Evolutionary conservation across 345 rosid species (phyloP).

Genomic region (Psidium friedrichsthalianum): DNA sequence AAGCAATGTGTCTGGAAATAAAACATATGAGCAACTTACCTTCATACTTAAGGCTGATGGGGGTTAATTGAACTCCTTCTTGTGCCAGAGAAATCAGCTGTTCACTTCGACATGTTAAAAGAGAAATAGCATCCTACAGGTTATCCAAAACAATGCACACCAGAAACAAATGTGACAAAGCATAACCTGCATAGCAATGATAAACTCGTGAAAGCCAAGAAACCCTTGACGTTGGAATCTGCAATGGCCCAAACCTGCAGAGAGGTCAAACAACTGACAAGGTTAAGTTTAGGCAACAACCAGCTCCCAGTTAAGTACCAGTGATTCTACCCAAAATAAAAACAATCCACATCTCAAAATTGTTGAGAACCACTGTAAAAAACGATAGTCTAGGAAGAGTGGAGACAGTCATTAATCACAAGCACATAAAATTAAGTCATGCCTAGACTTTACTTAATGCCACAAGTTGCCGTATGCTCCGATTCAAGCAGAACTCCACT

Average conservation of each 20-base stretch:
- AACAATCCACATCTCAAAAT: background rate
- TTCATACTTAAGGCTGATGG: slow-evolving; percentile 37
- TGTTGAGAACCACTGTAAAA: background rate
- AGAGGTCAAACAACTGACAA: background rate
- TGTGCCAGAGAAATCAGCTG: slow-evolving; percentile 81
- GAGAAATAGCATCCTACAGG: background rate
- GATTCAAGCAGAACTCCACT: background rate
- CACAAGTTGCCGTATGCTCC: background rate
- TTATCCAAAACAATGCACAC: background rate
- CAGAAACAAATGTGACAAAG: background rate
- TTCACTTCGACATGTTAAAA: background rate
- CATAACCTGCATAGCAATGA: slow-evolving; percentile 73
- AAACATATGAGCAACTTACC: slow-evolving; percentile 19
- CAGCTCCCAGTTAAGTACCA: background rate
- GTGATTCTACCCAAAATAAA: background rate
- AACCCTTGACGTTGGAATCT: slow-evolving; percentile 80
- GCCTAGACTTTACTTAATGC: background rate
- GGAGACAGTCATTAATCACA: background rate
- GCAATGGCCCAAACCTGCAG: slow-evolving; percentile 81
- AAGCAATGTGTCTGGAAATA: background rate
- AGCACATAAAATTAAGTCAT: background rate
- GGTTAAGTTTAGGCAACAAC: background rate
- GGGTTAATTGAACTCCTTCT: slow-evolving; percentile 55
- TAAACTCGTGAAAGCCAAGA: slow-evolving; percentile 62
- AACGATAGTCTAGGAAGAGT: background rate